A percentile compares a stretch with the other conserved stretches of the same genome.
phyloP scores from a whole-genome alignment of 2,329 filamentous ascomycete species.

The Aspergillus sp. region DNA sequence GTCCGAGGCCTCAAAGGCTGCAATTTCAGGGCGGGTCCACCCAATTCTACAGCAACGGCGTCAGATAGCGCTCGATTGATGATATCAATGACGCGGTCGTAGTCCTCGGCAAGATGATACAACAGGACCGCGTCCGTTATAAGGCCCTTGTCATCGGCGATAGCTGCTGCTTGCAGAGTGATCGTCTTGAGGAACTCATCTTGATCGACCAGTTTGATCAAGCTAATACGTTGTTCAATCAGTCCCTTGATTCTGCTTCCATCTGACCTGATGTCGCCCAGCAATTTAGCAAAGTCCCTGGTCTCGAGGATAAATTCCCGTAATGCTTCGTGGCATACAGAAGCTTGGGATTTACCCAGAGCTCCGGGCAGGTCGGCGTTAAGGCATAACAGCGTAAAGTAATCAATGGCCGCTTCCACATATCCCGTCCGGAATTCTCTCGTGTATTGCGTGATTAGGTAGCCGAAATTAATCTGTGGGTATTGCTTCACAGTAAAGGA shows the following conservation, averaged over 20 bases:
- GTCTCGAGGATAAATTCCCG: constrained; percentile 96
- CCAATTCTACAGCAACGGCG: constrained; percentile 81
- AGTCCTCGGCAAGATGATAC: constrained; percentile 92
- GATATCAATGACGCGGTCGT: constrained; percentile 88
- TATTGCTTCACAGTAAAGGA: constrained; percentile 55
- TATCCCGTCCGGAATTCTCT: constrained; percentile 91
- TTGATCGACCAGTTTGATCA: constrained; percentile 79
- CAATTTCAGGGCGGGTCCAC: constrained; percentile 74
- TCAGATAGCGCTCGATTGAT: constrained; percentile 89
- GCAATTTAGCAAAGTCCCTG: constrained; percentile 87
- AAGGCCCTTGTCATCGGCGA: constrained; percentile 91
- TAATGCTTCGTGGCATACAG: constrained; percentile 86
- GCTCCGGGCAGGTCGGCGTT: constrained; percentile 80
- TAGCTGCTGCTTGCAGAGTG: constrained; percentile 85
- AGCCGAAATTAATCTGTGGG: constrained; percentile 90
- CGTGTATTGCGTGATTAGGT: constrained; percentile 93
- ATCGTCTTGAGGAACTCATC: constrained; percentile 88
- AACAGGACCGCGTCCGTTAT: constrained; percentile 91
- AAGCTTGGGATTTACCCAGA: constrained; percentile 73
- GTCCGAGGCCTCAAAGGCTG: constrained; percentile 76
- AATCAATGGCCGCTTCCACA: constrained; percentile 87
- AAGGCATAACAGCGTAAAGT: constrained; percentile 86
- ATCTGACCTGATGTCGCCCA: constrained; percentile 87
- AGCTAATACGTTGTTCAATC: constrained; percentile 78
- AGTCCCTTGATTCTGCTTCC: constrained; percentile 82